A percentile compares a stretch with the other conserved stretches of the same genome.
These are phyloP conservation scores for Phytophthora idaei DNA, from an alignment of 352 stramenopile genomes.

Conservation along the genomic window DNA sequence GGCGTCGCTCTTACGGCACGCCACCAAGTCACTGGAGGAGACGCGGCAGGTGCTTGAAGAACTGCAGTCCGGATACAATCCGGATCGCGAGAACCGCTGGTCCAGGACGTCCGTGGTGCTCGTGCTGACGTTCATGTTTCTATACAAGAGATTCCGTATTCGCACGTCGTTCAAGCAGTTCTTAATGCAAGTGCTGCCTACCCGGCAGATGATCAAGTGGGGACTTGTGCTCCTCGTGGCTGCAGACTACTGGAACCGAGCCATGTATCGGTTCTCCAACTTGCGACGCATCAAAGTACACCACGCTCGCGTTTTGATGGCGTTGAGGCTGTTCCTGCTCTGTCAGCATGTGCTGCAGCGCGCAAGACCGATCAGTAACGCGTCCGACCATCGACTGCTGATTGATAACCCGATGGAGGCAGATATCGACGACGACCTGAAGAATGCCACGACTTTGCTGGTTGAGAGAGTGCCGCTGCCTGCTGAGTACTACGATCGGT, in stretches of 20 bases:
- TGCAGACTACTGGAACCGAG: constrained; percentile 80
- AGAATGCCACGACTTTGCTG: constrained; percentile 81
- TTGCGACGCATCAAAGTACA: constrained; percentile 86
- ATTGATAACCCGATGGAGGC: constrained; percentile 86
- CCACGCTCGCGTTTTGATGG: constrained; percentile 85
- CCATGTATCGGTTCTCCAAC: constrained; percentile 85
- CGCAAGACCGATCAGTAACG: constrained; percentile 68
- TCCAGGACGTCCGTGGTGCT: constrained; percentile 75
- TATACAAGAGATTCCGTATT: constrained; percentile 78
- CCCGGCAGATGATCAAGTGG: constrained; percentile 67
- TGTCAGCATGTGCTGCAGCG: constrained; percentile 86
- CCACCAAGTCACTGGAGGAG: constrained; percentile 84
- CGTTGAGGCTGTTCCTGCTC: constrained; percentile 78
- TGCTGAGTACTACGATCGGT: constrained; percentile 85
- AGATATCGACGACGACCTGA: constrained; percentile 89
- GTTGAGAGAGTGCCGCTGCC: constrained; percentile 83
- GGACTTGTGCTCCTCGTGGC: constrained; percentile 52
- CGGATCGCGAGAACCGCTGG: constrained; percentile 84
- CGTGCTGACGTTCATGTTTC: constrained; percentile 53
- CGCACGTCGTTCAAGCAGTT: constrained; percentile 76
- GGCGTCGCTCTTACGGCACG: constrained; percentile 78
- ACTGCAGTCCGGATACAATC: constrained; percentile 85
- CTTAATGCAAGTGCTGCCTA: constrained; percentile 68
- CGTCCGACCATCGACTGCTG: constrained; percentile 75
- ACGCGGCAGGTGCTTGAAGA: constrained; percentile 80